These are phyloP conservation scores for Vitis labrusca DNA, from an alignment of 164 flowering plant species.

Conservation along the genomic window DNA sequence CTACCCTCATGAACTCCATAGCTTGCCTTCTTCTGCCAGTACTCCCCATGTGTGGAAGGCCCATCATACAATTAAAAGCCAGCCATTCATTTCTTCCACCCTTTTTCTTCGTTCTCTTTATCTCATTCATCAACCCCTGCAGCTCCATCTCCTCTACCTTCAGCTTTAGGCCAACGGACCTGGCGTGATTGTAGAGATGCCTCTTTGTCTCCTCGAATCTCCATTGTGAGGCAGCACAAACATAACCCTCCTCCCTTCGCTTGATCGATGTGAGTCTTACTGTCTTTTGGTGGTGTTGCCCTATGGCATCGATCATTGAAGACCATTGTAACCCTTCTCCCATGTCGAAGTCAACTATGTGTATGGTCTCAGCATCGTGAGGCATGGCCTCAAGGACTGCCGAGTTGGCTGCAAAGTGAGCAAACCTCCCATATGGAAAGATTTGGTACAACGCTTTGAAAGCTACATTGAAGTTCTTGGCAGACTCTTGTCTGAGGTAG, in stretches of 20 bases:
- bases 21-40: constrained; percentile 15
- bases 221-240: neutral
- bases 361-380: constrained; percentile 31
- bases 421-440: constrained; percentile 46
- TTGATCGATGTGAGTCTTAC: constrained; percentile 41
- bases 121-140: constrained; percentile 34
- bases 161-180: constrained; percentile 30
- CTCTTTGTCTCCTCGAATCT: constrained; percentile 43
- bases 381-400: constrained; percentile 57
- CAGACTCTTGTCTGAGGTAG: constrained; percentile 45
- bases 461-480: constrained; percentile 38
- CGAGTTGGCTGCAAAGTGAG: constrained; percentile 51
- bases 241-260: constrained; percentile 18
- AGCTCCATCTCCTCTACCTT: constrained; percentile 44
- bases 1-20: constrained; percentile 24
- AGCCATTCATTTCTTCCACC: constrained; percentile 30
- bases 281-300: constrained; percentile 4
- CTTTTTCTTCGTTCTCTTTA: constrained; percentile 22
- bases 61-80: constrained; percentile 34
- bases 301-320: constrained; percentile 43
- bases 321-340: constrained; percentile 69
- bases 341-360: constrained; percentile 51
- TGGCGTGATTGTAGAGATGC: constrained; percentile 38
- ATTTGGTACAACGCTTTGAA: constrained; percentile 46
- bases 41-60: constrained; percentile 29